Percentiles rank a stretch among this genome's conserved stretches.
These are phyloP conservation scores for Backusella sp. DNA, from an alignment of 192 early-diverging fungal genomes.

Conservation along the genomic window DNA sequence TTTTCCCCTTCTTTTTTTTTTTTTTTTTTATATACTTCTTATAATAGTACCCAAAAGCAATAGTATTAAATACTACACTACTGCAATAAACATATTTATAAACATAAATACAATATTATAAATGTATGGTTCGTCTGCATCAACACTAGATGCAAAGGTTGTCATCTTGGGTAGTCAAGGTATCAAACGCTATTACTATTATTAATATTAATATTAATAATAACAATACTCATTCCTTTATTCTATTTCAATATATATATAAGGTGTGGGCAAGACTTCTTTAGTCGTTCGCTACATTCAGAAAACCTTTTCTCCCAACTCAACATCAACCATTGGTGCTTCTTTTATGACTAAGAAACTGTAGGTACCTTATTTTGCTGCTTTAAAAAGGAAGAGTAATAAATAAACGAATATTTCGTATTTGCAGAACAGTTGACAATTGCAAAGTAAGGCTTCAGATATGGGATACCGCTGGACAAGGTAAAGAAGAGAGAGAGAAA, in stretches of 20 bases:
- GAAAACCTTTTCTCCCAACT: constrained; percentile 74
- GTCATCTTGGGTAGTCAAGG: constrained; percentile 76
- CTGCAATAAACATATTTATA: neutral
- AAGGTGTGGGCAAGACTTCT: constrained; percentile 82
- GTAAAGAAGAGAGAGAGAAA: constrained; percentile 24
- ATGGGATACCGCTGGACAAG: constrained; percentile 91
- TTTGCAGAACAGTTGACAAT: constrained; percentile 59
- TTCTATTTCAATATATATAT: neutral
- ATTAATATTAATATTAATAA: neutral
- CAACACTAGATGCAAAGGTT: constrained; percentile 69
- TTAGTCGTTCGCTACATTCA: constrained; percentile 72
- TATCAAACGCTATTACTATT: constrained; percentile 8
- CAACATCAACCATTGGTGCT: constrained; percentile 75
- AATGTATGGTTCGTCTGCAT: constrained; percentile 28
- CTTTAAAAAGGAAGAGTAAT: neutral
- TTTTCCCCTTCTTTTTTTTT: constrained; percentile 17
- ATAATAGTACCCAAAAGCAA: too few relatives aligned
- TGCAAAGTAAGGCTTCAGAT: constrained; percentile 78
- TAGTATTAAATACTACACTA: neutral
- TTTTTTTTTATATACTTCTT: neutral
- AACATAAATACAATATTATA: neutral
- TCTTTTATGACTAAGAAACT: constrained; percentile 76
- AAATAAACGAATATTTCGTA: neutral
- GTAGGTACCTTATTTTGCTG: constrained; percentile 33
- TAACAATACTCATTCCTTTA: too few relatives aligned